Evolutionary conservation across 768 basidiomycete species (phyloP).

Genomic region (Phylloporus sp.): DNA sequence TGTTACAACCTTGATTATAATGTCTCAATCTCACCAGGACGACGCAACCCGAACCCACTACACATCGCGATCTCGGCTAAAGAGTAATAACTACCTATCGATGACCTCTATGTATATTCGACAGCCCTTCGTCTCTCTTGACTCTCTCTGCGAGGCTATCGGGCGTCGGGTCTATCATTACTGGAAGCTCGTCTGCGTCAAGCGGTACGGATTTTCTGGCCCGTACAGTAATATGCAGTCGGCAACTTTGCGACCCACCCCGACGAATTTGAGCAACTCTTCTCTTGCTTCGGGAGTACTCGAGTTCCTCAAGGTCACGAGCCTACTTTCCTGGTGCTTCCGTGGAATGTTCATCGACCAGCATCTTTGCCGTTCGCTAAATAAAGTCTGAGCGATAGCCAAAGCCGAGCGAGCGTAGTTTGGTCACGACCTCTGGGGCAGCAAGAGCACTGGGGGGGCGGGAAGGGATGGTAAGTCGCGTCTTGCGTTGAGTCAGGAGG

Average conservation of each 20-base stretch:
- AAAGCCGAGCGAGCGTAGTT: conserved; percentile 81
- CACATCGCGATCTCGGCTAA: too few relatives aligned
- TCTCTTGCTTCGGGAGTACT: conserved; percentile 59
- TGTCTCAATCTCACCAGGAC: too few relatives aligned
- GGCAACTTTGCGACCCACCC: conserved; percentile 95
- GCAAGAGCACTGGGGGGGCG: conserved; percentile 67
- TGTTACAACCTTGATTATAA: too few relatives aligned
- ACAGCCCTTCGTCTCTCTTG: conserved; percentile 34
- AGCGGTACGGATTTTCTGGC: conserved; percentile 10
- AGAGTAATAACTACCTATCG: too few relatives aligned
- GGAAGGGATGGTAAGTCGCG: conserved; percentile 73
- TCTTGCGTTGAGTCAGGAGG: conserved; percentile 25
- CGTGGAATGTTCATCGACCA: conserved; percentile 49
- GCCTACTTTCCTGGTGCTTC: conserved; percentile 61
- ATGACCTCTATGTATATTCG: too few relatives aligned
- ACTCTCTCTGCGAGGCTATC: conserved; percentile 37
- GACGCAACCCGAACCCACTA: too few relatives aligned
- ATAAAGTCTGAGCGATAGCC: conserved; percentile 94
- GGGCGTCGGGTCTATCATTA: not conserved
- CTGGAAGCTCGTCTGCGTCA: conserved; percentile 12
- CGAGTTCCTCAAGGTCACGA: conserved; percentile 45
- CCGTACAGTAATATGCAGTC: conserved; percentile 78
- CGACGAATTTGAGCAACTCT: conserved; percentile 75
- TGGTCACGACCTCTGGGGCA: conserved; percentile 48
- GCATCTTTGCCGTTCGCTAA: conserved; percentile 73